Evolutionary conservation across 2,329 filamentous ascomycete genomes (phyloP).

Genomic region (Arthrobotrys musiformis): DNA sequence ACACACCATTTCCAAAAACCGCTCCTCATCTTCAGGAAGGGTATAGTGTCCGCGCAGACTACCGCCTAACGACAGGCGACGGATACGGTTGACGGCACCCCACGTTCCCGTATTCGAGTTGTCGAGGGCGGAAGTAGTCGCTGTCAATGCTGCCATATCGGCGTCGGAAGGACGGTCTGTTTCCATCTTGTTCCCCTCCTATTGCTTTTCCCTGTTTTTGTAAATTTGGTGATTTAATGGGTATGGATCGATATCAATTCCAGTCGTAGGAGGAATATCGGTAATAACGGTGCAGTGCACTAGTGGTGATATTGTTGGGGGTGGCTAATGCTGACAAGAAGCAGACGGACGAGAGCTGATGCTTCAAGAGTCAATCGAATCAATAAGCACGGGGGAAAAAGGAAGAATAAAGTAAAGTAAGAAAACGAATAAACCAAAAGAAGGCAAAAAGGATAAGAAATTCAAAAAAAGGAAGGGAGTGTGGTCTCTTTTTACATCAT

Average conservation of each 20-base stretch:
- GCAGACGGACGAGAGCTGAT: too few relatives aligned
- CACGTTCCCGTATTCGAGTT: conserved; percentile 33
- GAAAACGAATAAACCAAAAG: neutral
- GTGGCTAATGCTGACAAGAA: conserved; percentile 12
- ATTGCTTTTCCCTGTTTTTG: too few relatives aligned
- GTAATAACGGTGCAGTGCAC: neutral
- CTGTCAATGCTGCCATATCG: too few relatives aligned
- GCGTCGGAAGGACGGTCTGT: conserved; percentile 4
- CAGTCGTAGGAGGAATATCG: neutral
- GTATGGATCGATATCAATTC: conserved; percentile 6
- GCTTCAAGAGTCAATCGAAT: neutral
- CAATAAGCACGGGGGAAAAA: neutral
- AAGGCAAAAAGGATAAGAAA: neutral
- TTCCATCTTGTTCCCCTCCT: too few relatives aligned
- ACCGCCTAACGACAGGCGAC: conserved; percentile 42
- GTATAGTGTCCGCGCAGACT: conserved; percentile 52
- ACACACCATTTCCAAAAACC: conserved; percentile 48
- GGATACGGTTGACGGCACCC: conserved; percentile 55
- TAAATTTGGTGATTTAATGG: too few relatives aligned
- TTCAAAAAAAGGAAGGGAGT: conserved; percentile 3
- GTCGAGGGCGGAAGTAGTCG: conserved; percentile 41
- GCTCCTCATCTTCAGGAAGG: conserved; percentile 52
- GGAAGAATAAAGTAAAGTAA: too few relatives aligned
- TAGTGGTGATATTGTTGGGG: neutral
- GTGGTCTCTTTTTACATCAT: conserved; percentile 15